Percentiles rank a stretch among this genome's conserved stretches.
phyloP scores from a whole-genome alignment of 2,329 filamentous ascomycete genomes.

The Colletotrichum acutatum region DNA sequence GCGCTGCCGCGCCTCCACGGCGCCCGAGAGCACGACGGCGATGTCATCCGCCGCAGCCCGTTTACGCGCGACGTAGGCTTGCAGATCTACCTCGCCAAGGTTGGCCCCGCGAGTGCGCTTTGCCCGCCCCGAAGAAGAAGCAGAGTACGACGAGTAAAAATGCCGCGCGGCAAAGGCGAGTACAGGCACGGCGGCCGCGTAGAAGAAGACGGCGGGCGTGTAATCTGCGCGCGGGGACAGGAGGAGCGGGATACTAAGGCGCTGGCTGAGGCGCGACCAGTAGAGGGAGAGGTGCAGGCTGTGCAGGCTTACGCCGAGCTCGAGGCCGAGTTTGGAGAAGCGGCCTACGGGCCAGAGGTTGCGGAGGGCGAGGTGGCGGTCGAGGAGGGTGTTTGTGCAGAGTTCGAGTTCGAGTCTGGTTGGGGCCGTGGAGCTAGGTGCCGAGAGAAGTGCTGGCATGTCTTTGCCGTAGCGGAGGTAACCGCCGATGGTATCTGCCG shows the following conservation, averaged over 20 bases:
- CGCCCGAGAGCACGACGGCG: conserved; percentile 52
- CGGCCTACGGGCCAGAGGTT: conserved; percentile 54
- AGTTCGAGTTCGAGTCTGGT: conserved; percentile 56
- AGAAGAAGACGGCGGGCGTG: conserved; percentile 48
- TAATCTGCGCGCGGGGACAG: conserved; percentile 45
- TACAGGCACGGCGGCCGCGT: conserved; percentile 52
- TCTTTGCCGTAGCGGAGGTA: conserved; percentile 51
- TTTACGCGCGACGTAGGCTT: conserved; percentile 45
- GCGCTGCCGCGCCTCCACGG: conserved; percentile 52
- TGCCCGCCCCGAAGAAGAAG: conserved; percentile 36
- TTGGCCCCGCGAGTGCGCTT: conserved; percentile 1
- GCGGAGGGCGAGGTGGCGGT: conserved; percentile 55
- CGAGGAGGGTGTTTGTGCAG: conserved; percentile 47
- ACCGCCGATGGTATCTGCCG: conserved; percentile 44
- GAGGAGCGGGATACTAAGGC: conserved; percentile 56
- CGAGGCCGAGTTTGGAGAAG: conserved; percentile 56
- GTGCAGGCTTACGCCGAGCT: conserved; percentile 53
- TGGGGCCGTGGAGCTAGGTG: conserved; percentile 18
- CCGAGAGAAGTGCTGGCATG: conserved; percentile 40
- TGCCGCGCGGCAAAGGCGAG: conserved; percentile 51
- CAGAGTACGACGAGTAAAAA: conserved; percentile 27
- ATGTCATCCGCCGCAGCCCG: conserved; percentile 58
- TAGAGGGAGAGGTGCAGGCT: conserved; percentile 58
- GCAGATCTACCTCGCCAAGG: conserved; percentile 17
- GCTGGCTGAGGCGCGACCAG: conserved; percentile 58